These are phyloP conservation scores for Talaromyces thailandensis DNA, from an alignment of 495 filamentous ascomycete genomes.

Conservation along the genomic window DNA sequence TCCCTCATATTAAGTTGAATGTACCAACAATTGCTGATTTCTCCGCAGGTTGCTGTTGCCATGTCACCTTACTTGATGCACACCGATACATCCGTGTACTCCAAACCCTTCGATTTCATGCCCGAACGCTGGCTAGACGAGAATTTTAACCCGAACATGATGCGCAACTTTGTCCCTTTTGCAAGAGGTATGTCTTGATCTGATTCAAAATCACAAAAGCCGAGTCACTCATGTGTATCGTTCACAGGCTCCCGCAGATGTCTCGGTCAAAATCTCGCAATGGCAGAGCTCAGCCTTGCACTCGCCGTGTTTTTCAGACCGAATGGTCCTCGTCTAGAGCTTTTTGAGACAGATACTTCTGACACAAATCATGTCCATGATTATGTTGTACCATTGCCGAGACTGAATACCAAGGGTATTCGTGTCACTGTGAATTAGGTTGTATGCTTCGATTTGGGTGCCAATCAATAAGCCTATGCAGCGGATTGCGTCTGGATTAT, in stretches of 20 bases:
- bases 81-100: conserved; percentile 36
- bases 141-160: conserved; percentile 14
- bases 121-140: conserved; percentile 42
- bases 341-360: conserved; percentile 20
- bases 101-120: conserved; percentile 31
- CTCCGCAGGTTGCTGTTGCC: conserved; percentile 30
- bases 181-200: conserved; percentile 11
- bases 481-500: background rate
- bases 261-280: conserved; percentile 34
- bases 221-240: background rate
- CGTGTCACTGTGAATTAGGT: background rate
- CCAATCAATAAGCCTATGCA: background rate
- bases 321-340: conserved; percentile 20
- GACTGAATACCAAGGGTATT: background rate
- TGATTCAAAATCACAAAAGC: background rate
- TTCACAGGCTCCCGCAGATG: conserved; percentile 30
- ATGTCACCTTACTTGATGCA: conserved; percentile 40
- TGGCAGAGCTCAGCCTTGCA: conserved; percentile 27
- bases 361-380: conserved; percentile 4
- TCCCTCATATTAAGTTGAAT: background rate
- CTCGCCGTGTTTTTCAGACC: conserved; percentile 26
- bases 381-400: conserved; percentile 1
- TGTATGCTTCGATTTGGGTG: background rate
- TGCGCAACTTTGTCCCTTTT: conserved; percentile 32
- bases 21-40: background rate